phyloP scores from a whole-genome alignment of 2,329 filamentous ascomycete species.

The Alternaria arbusti region DNA sequence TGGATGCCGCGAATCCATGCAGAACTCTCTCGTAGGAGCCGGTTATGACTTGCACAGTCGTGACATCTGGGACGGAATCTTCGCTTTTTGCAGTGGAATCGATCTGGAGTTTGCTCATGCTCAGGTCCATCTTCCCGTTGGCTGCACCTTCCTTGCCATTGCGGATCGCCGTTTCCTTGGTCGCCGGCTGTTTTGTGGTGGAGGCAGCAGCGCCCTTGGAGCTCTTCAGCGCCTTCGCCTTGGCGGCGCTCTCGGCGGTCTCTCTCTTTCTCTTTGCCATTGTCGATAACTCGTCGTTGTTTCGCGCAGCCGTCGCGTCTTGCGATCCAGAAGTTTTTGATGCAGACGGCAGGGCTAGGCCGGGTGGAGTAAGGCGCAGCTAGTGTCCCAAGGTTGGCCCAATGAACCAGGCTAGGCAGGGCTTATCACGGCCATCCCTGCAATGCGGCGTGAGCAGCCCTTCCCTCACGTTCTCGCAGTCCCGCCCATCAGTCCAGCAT shows the following conservation, averaged over 20 bases:
- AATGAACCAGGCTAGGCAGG: constrained; percentile 23
- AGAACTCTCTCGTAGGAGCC: constrained; percentile 94
- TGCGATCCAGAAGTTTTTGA: constrained; percentile 29
- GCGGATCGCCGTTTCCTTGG: constrained; percentile 18
- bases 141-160: constrained; percentile 25
- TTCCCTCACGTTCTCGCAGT: constrained; percentile 35
- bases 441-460: constrained; percentile 20
- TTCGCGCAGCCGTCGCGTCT: constrained; percentile 5
- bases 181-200: constrained; percentile 23
- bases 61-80: constrained; percentile 13
- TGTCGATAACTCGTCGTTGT: constrained; percentile 9
- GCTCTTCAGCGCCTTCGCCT: constrained; percentile 34
- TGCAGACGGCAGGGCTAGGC: constrained; percentile 28
- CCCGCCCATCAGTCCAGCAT: constrained; percentile 37
- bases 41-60: constrained; percentile 81
- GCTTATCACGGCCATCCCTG: constrained; percentile 31
- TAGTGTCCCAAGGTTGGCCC: constrained; percentile 4
- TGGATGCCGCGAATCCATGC: constrained; percentile 84
- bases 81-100: constrained; percentile 9
- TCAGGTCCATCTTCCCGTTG: constrained; percentile 24
- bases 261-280: constrained; percentile 50
- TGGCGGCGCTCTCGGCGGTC: constrained; percentile 18
- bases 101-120: constrained; percentile 22
- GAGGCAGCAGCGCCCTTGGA: constrained; percentile 31
- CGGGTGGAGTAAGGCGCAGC: constrained; percentile 9